phyloP scores from a whole-genome alignment of 1,284 basidiomycete species.

The Ustilago sp. region DNA sequence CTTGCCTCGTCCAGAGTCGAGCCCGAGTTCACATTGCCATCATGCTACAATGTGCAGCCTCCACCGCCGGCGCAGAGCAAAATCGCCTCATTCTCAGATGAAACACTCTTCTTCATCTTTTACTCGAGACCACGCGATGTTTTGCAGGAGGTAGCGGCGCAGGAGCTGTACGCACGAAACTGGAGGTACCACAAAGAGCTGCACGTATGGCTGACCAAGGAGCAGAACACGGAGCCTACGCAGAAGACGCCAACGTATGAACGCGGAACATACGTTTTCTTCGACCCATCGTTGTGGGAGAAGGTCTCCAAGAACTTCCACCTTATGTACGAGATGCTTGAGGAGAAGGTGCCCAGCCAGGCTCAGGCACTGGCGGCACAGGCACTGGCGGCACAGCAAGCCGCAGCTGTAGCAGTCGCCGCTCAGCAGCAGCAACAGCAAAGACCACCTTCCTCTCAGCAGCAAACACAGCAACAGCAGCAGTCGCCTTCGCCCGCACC shows the following conservation, averaged over 20 bases:
- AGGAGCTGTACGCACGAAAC: slow-evolving; percentile 95
- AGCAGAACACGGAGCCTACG: slow-evolving; percentile 82
- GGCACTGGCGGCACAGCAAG: slow-evolving; percentile 48
- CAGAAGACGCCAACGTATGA: slow-evolving; percentile 91
- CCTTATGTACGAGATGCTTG: slow-evolving; percentile 84
- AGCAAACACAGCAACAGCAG: slow-evolving; percentile 21
- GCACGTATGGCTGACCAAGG: slow-evolving; percentile 94
- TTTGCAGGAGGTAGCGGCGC: slow-evolving; percentile 92
- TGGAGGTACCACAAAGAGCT: slow-evolving; percentile 98
- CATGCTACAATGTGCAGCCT: slow-evolving; percentile 93
- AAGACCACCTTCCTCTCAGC: slow-evolving; percentile 17
- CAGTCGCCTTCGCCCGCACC: slow-evolving; percentile 15
- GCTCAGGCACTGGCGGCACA: slow-evolving; percentile 47
- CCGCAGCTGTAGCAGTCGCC: slow-evolving; percentile 28
- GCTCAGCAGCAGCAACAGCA: slow-evolving; percentile 25
- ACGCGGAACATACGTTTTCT: slow-evolving; percentile 88
- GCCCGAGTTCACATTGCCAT: slow-evolving; percentile 84
- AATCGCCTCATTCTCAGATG: slow-evolving; percentile 89
- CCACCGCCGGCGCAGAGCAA: slow-evolving; percentile 89
- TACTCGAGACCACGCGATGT: slow-evolving; percentile 93
- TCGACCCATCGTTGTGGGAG: slow-evolving; percentile 89
- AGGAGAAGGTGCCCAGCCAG: slow-evolving; percentile 76
- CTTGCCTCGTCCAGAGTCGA: slow-evolving; percentile 85
- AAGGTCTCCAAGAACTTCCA: slow-evolving; percentile 81
- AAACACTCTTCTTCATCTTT: slow-evolving; percentile 99